Conservation (phyloP, 2,329 filamentous ascomycete species). For the Thielaviopsis ethacetica region DNA sequence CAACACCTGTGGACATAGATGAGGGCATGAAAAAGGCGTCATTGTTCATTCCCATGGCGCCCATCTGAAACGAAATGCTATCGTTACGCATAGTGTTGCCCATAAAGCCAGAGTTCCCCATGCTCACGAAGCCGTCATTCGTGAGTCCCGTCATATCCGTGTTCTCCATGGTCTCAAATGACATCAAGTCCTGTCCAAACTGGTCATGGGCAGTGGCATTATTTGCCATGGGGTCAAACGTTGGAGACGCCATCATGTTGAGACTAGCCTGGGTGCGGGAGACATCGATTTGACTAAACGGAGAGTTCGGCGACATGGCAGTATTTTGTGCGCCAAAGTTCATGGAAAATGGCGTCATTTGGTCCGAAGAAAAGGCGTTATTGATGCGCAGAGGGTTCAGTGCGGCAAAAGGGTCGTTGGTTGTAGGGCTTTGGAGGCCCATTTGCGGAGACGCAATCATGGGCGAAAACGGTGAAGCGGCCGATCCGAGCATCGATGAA, state of each 20-base stretch:
- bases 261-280: background rate
- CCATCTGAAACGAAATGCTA: slow-evolving; percentile 1
- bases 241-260: background rate
- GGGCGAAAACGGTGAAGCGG: slow-evolving; percentile 5
- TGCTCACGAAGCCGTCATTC: background rate
- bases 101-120: background rate
- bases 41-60: background rate
- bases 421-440: background rate
- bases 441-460: slow-evolving; percentile 5
- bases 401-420: background rate
- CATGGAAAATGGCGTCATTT: slow-evolving; percentile 2
- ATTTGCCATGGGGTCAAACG: background rate
- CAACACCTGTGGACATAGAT: slow-evolving; percentile 12
- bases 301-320: background rate
- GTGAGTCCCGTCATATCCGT: background rate
- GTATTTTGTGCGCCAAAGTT: background rate
- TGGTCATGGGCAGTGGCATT: background rate
- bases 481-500: background rate
- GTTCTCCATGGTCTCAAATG: background rate
- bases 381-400: slow-evolving; percentile 3
- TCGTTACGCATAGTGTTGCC: background rate
- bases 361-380: slow-evolving; percentile 1
- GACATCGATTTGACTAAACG: background rate
- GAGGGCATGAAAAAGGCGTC: slow-evolving; percentile 4
- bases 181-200: slow-evolving; percentile 3